Percentiles rank a stretch among this genome's conserved stretches.
phyloP scores from a whole-genome alignment of 441 rosid genomes.

The Gossypium schwendimanii region DNA sequence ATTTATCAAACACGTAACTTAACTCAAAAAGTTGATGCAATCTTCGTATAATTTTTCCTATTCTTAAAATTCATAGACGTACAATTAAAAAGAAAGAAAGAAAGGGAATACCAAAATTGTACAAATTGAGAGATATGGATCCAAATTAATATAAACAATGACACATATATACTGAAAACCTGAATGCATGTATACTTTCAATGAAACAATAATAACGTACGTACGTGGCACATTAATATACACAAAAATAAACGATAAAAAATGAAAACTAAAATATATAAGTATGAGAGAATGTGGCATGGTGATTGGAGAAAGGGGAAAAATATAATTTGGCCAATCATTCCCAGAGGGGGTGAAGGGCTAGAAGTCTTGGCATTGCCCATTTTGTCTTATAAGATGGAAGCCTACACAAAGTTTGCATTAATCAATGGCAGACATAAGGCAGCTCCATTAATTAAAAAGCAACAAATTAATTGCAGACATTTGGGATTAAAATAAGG shows the following conservation, averaged over 20 bases:
- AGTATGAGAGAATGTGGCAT: background rate
- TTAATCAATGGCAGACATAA: slow-evolving; percentile 29
- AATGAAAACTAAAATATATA: background rate
- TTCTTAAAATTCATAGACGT: background rate
- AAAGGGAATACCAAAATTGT: background rate
- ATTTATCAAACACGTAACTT: no score
- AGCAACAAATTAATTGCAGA: slow-evolving; percentile 12
- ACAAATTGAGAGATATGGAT: no score
- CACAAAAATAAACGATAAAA: background rate
- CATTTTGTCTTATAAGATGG: slow-evolving; percentile 15
- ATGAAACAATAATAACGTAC: no score
- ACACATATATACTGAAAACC: no score
- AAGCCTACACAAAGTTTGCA: slow-evolving; percentile 27
- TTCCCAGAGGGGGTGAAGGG: slow-evolving; percentile 5
- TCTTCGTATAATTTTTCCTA: no score
- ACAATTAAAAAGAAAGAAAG: no score
- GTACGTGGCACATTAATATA: no score
- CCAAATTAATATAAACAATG: no score
- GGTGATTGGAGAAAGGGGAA: background rate
- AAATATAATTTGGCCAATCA: slow-evolving; percentile 12
- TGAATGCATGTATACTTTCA: no score
- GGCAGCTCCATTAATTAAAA: slow-evolving; percentile 29
- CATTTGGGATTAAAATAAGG: slow-evolving; percentile 16
- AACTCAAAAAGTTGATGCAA: no score
- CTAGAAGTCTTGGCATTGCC: background rate